These are phyloP conservation scores for Zymoseptoria ardabiliae DNA, from an alignment of 2,329 filamentous ascomycete genomes.

Conservation along the genomic window DNA sequence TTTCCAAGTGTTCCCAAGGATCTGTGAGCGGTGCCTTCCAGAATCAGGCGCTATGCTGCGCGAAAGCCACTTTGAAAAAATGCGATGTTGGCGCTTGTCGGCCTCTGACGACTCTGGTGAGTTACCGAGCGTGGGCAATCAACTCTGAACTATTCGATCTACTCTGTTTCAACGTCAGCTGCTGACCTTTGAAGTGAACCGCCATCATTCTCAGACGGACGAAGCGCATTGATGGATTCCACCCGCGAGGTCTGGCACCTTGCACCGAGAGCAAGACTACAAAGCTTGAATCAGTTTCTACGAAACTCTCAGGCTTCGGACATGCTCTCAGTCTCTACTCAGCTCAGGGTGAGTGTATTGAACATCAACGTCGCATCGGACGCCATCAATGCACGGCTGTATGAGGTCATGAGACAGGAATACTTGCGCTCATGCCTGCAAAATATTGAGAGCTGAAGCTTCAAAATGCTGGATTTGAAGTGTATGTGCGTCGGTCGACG, in stretches of 20 bases:
- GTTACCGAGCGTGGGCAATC: too few species aligned
- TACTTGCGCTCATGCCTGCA: too few species aligned
- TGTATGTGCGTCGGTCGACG: too few species aligned
- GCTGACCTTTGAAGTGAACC: neutral
- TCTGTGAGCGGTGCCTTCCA: neutral
- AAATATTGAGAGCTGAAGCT: too few species aligned
- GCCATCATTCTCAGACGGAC: neutral
- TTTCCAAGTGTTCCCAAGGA: constrained; percentile 75
- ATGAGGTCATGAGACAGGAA: too few species aligned
- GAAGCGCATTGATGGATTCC: neutral
- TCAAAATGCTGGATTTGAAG: too few species aligned
- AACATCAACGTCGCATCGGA: too few species aligned
- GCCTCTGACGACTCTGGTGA: neutral
- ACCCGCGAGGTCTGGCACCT: neutral
- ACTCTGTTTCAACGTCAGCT: neutral
- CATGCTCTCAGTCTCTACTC: too few species aligned
- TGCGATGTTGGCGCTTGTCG: neutral
- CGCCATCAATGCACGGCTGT: too few species aligned
- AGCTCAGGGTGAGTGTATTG: too few species aligned
- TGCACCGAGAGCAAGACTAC: neutral
- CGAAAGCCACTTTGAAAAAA: too few species aligned
- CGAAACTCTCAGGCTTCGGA: neutral
- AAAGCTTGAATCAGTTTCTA: neutral
- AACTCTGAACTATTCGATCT: neutral
- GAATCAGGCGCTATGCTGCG: neutral